phyloP scores from a whole-genome alignment of 352 stramenopile species.

The Phytophthora sp. region DNA sequence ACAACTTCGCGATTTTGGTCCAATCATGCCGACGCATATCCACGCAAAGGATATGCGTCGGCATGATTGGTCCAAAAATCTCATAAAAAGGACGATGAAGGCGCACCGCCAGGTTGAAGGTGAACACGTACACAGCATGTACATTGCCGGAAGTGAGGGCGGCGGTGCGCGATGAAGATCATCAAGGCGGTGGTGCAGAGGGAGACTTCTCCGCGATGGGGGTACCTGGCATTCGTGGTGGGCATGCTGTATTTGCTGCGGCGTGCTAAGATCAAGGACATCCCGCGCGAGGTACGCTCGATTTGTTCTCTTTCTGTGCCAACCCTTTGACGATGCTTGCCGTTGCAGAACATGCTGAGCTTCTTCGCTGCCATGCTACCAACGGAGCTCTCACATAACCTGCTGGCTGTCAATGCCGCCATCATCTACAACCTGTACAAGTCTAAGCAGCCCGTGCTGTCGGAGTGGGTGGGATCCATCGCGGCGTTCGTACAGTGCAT shows the following conservation, averaged over 20 bases:
- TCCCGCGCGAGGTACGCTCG: constrained; percentile 43
- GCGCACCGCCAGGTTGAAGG: too few relatives aligned
- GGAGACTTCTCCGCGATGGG: constrained; percentile 40
- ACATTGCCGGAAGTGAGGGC: constrained; percentile 3
- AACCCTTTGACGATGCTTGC: constrained; percentile 3
- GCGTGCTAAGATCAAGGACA: constrained; percentile 52
- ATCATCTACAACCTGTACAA: constrained; percentile 58
- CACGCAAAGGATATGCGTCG: constrained; percentile 16
- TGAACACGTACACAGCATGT: constrained; percentile 1
- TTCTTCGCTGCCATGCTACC: constrained; percentile 64
- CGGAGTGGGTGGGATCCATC: constrained; percentile 56
- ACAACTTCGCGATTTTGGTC: not conserved
- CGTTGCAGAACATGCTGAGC: constrained; percentile 50
- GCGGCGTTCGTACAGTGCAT: constrained; percentile 53
- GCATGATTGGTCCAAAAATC: constrained; percentile 18
- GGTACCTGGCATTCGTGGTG: constrained; percentile 45
- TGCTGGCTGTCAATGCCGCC: constrained; percentile 52
- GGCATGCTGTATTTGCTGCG: constrained; percentile 50
- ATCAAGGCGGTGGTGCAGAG: constrained; percentile 32
- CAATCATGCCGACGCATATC: too few relatives aligned
- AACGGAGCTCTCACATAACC: constrained; percentile 66
- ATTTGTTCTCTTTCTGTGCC: not conserved
- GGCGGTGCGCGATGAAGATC: constrained; percentile 41
- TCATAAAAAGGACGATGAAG: constrained; percentile 14
- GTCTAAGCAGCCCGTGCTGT: constrained; percentile 44